Evolutionary conservation across 768 basidiomycete species (phyloP).

Genomic region (Daedaleopsis nitida): DNA sequence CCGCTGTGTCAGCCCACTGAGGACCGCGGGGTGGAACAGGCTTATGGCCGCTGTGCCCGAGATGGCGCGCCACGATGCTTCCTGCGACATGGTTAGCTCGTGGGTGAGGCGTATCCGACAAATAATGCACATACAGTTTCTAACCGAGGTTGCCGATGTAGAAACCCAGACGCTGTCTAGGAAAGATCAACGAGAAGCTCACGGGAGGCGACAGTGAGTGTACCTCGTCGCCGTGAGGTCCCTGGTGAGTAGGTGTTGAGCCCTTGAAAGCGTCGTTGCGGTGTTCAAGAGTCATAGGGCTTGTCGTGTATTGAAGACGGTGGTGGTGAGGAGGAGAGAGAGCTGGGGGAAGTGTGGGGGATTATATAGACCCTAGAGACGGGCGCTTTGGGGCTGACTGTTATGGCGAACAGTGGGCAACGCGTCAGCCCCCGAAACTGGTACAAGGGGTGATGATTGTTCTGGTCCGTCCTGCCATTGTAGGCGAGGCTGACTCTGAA

Average conservation of each 20-base stretch:
- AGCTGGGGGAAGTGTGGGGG: not conserved
- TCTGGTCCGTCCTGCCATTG: not conserved
- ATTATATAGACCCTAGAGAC: not conserved
- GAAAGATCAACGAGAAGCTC: too few relatives aligned
- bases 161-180: too few relatives aligned
- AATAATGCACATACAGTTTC: slow-evolving; percentile 17
- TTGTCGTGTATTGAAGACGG: not conserved
- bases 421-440: not conserved
- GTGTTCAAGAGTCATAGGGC: not conserved
- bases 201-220: not conserved
- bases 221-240: not conserved
- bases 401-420: not conserved
- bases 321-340: not conserved
- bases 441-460: not conserved
- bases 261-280: too few relatives aligned
- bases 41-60: not conserved
- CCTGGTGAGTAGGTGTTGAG: too few relatives aligned
- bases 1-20: not conserved
- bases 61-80: not conserved
- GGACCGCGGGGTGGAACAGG: not conserved
- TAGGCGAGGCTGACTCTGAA: not conserved
- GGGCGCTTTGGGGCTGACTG: not conserved
- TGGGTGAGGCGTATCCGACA: slow-evolving; percentile 15
- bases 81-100: not conserved
- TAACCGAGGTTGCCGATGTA: not conserved